Evolutionary conservation across 192 early-diverging fungal species (phyloP).

Genomic region (Gaertneriomyces semiglobifer): DNA sequence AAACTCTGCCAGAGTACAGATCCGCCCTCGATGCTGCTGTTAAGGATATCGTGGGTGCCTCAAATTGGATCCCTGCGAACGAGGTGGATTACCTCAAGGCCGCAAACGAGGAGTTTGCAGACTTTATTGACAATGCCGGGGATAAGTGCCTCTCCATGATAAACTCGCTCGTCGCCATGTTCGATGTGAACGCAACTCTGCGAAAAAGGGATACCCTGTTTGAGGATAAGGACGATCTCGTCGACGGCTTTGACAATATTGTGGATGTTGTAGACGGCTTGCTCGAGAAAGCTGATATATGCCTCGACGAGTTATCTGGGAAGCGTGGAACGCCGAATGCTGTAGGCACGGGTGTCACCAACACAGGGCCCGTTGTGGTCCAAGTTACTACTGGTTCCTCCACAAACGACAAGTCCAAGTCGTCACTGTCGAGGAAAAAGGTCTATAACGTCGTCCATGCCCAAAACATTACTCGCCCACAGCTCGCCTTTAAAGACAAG

Average conservation of each 20-base stretch:
- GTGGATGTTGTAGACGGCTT: conserved; percentile 77
- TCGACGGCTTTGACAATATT: conserved; percentile 60
- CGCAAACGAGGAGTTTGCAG: conserved; percentile 62
- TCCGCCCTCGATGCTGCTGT: too few relatives aligned
- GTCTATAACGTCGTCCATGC: conserved; percentile 25
- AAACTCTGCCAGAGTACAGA: too few relatives aligned
- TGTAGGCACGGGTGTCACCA: neutral
- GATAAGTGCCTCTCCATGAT: neutral
- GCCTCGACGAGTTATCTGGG: conserved; percentile 68
- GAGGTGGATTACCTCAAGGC: conserved; percentile 74
- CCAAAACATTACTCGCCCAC: conserved; percentile 70
- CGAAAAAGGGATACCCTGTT: conserved; percentile 1
- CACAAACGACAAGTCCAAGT: neutral
- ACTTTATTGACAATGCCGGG: neutral
- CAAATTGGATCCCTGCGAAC: conserved; percentile 57
- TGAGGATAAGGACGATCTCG: conserved; percentile 63
- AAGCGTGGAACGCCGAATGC: conserved; percentile 8
- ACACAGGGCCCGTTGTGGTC: conserved; percentile 15
- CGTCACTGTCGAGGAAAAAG: neutral
- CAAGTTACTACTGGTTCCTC: neutral
- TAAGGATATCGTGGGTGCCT: neutral
- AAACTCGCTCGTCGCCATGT: neutral
- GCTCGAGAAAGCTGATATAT: conserved; percentile 78
- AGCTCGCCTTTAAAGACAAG: conserved; percentile 78
- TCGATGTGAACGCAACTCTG: neutral